Evolutionary conservation across 2,329 filamentous ascomycete species (phyloP), one percentile per base, ranked within the genome.

Genomic region (Fusarium veterinarium): DNA sequence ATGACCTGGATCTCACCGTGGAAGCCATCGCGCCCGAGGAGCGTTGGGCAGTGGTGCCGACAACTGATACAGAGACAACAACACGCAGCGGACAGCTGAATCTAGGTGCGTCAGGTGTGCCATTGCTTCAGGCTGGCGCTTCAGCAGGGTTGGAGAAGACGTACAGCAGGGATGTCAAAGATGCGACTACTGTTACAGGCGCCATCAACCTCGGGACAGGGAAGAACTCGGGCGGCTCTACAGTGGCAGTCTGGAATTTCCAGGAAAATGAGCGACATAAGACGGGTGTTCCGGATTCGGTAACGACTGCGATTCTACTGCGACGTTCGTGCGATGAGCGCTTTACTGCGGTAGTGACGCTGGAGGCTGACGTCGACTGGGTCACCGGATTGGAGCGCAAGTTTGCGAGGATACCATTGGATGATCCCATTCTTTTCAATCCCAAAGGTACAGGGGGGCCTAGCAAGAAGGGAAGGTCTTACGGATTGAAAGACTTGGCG

Each of bases 1-100:
- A 31, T 31, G 30, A 1, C 30, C 30, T 11, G 10, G 30, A 31
- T 31, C 30, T 31, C 30, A 31, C 8, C 12, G 30, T 31, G 30
- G 30, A 31, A 31, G 17, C 31, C 31, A 58, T 58, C 25, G 66
- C 63, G 9, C 63, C 57, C 5, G 66, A 69, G 45, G 62, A 69
- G 37, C 56, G 35, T 48, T 69, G 66, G 66, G 53, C 40, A 6
- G 56, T 66, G 8, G 25, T 69, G n/a, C 57, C 62, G 3, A 69
- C 66, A 1, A 53, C 35, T 7, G 66, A 69, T 38, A 25, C 25
- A 2, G 62, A 66, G 20, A 53, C 66, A 1, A 66, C 44, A 5
- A 66, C 56, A 7, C 20, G 23, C 13, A 35, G 55, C 3, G 41
- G 38, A 1, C 25, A 61, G 28, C 14, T 61, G 8, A 58, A 58